Base-by-base conservation (phyloP, 2,329 filamentous ascomycete genomes). In the Cladosporium sphaerospermum region DNA sequence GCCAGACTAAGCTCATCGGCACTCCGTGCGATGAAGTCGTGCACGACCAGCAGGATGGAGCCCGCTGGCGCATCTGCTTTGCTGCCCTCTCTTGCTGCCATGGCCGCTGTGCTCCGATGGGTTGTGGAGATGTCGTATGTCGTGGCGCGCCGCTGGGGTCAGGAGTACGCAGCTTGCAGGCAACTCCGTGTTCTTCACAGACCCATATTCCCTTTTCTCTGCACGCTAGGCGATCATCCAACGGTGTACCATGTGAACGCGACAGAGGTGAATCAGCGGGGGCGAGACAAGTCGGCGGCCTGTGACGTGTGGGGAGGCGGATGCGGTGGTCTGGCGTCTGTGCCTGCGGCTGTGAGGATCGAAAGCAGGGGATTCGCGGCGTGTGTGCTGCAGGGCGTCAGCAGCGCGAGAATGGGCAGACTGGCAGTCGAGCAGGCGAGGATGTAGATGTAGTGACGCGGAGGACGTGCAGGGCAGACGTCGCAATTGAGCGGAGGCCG, bases 1-100 rank as follows among this genome's bases (percentile, higher is more conserved):
- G 82, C 77, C 60, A 99, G 78, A 62, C 83, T 95, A 66, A 99
- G 78, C 77, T 99, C 93, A 73, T 99, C 93, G 54, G 88, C 86
- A 70, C 90, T 95, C 61, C 93, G 84, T 54, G 92, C 91, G 62
- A 84, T 77, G 70, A 99, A 97, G 72, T 96, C 90, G 73, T 99
- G 84, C 62, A 88, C 84, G 57, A 87, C 85, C 59, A 87, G 70
- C 61, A 88, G 71, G 45, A 83, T 64, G 16, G 62, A 61, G 41
- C 68, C 68, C 2, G 67, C 60, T 14, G 56, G 58, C 34, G 67
- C 65, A 34, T 63, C 57, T 47, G 54, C 55, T 41, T 54, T 61
- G 51, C 55, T 58, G 33, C 62, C 61, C 46, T 56, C 56, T 53
- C 60, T 60, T 33, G 55, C 47, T 13, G 62, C 60, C 61, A 62